Percentiles rank a stretch among this genome's conserved stretches.
phyloP scores from a whole-genome alignment of 148 eudicot genomes.

The Camellia sinensis region DNA sequence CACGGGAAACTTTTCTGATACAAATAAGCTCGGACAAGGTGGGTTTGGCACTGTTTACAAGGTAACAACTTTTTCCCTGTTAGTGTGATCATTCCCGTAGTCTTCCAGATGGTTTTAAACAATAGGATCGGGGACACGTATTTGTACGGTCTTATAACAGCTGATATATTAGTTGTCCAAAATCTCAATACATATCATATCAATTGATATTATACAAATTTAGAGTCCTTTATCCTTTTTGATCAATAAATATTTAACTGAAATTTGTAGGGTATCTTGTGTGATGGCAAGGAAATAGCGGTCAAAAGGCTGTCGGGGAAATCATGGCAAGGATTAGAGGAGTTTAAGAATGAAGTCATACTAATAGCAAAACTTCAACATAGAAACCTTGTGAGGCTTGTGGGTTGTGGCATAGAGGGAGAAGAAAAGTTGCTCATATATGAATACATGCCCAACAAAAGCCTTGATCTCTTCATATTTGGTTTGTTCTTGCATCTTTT shows the following conservation, averaged over 20 bases:
- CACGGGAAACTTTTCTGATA: conserved; percentile 22
- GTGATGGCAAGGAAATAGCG: conserved; percentile 21
- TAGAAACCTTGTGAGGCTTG: conserved; percentile 2
- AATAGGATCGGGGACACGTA: neutral
- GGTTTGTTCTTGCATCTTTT: conserved; percentile 3
- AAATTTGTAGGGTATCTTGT: conserved; percentile 17
- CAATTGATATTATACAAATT: too few relatives aligned
- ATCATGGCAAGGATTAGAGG: conserved; percentile 24
- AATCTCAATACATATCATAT: too few relatives aligned
- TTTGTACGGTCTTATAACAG: too few relatives aligned
- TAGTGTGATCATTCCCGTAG: neutral
- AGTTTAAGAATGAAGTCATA: conserved; percentile 40
- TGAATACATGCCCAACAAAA: conserved; percentile 34
- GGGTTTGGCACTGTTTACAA: conserved; percentile 32
- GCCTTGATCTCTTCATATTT: conserved; percentile 34
- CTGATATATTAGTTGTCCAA: too few relatives aligned
- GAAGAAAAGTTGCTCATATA: conserved; percentile 41
- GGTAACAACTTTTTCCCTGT: conserved; percentile 12
- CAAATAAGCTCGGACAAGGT: conserved; percentile 23
- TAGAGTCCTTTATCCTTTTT: neutral
- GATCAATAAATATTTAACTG: neutral
- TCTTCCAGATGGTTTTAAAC: neutral
- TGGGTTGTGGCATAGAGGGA: conserved; percentile 32
- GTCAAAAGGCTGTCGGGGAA: conserved; percentile 24
- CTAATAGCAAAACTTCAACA: conserved; percentile 33